Evolutionary conservation across 345 rosid genomes (phyloP).

Genomic region (Geranium rotundifolium): DNA sequence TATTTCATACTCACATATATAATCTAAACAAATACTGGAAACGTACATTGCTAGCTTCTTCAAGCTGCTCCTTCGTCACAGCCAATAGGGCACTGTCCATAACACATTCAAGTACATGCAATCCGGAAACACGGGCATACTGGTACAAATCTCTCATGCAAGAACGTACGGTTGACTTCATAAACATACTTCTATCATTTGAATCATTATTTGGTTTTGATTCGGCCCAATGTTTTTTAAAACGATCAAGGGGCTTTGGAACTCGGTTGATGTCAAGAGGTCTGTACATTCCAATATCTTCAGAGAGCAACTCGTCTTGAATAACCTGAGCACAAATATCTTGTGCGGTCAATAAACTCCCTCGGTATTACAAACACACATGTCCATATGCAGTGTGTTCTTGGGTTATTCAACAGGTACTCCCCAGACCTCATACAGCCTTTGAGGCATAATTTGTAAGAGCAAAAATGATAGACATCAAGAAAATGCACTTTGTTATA

Average conservation of each 20-base stretch:
- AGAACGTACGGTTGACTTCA: conserved; percentile 33
- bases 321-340: conserved; percentile 40
- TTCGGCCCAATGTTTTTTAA: conserved; percentile 41
- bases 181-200: conserved; percentile 27
- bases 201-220: conserved; percentile 25
- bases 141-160: conserved; percentile 82
- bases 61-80: conserved; percentile 57
- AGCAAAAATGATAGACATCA: not conserved
- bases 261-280: conserved; percentile 41
- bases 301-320: conserved; percentile 57
- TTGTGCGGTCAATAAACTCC: not conserved
- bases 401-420: not conserved
- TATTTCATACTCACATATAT: conserved; percentile 3
- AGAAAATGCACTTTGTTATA: not conserved
- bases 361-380: conserved; percentile 1
- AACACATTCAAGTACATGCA: conserved; percentile 71
- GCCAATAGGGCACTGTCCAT: conserved; percentile 65
- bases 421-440: not conserved
- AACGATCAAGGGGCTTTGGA: conserved; percentile 56
- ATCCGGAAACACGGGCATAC: conserved; percentile 77
- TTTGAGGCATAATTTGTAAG: not conserved
- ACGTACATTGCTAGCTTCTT: conserved; percentile 84
- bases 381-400: not conserved
- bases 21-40: conserved; percentile 14
- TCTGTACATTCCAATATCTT: conserved; percentile 43